phyloP scores from a whole-genome alignment of 441 rosid genomes.

The Gossypium lobatum region DNA sequence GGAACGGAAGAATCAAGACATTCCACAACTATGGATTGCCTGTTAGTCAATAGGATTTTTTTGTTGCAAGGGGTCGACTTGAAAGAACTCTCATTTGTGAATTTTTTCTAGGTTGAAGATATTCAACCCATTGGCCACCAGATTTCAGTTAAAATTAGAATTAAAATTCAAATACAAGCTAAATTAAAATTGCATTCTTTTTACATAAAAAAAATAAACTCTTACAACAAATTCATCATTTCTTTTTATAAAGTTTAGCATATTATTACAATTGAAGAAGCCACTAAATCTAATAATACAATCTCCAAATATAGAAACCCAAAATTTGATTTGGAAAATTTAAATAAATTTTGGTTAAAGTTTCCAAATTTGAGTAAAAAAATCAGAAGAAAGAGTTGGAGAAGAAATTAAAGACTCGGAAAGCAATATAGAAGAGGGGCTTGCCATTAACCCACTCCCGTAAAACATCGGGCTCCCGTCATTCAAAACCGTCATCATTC shows the following conservation, averaged over 20 bases:
- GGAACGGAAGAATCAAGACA: conserved; percentile 62
- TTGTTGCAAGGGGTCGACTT: not conserved
- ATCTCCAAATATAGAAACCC: not conserved
- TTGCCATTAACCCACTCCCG: conserved; percentile 18
- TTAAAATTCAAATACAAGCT: too few species aligned
- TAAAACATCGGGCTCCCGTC: conserved; percentile 29
- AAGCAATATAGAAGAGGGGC: conserved; percentile 35
- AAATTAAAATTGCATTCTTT: too few species aligned
- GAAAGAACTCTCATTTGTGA: not conserved
- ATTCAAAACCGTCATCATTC: not conserved
- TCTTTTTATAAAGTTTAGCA: not conserved
- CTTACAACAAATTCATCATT: not conserved
- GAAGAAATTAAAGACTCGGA: conserved; percentile 31
- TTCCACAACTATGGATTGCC: conserved; percentile 79
- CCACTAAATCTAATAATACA: not conserved
- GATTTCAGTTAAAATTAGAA: not conserved
- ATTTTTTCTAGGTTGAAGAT: not conserved
- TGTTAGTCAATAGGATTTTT: conserved; percentile 23
- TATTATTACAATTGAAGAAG: not conserved
- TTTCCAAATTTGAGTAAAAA: conserved; percentile 43
- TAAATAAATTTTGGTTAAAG: conserved; percentile 9
- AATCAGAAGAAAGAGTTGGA: conserved; percentile 39
- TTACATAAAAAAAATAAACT: not conserved
- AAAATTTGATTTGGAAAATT: conserved; percentile 8
- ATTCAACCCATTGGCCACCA: not conserved